Evolutionary conservation across 2,329 filamentous ascomycete species (phyloP), one percentile per base, ranked within the genome.

Genomic region (Triangularia setosa): DNA sequence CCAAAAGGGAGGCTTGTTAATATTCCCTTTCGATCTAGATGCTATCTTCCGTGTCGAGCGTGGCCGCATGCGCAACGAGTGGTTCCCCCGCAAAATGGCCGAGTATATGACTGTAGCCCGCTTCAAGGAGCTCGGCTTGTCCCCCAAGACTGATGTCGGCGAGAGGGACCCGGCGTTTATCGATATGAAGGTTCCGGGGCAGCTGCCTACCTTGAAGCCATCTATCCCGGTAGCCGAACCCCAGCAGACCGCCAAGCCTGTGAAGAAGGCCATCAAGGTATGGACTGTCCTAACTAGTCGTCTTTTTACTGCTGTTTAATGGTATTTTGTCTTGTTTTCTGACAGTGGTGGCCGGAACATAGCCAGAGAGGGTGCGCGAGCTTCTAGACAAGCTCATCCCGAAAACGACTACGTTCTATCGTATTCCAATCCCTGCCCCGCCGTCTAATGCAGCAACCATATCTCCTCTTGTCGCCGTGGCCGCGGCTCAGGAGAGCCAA

Each of bases 61-160:
- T 60, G 75, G 75, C 64, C 74, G 73, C 58, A 77, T 77, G 75
- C 75, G 75, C 64, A 77, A 77, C 69, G 64, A 72, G 23, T 76
- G 75, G 75, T 77, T 70, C 63, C 74, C 73, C 1, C 60, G 54
- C 28, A 69, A 70, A 53, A 71, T 73, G 65, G 76, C 75, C 63
- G 76, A 77, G 64, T 78, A 76, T 70, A 73, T 77, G 73, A 77
- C 76, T 2, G 40, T 67, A 0, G 56, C 65, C 16, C 75, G 74
- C 40, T 70, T 76, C 55, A 63, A 65, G 28, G 71, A 72, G 67
- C 71, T 76, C 30, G 75, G 75, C 24, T 62, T 75, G 27, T 64
- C 67, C 14, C 68, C 65, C 58, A 65, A 68, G 58, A 23, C 23
- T 12, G 71, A 73, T 60, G 69, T 76, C 11, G 72, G 71, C 64